These are phyloP conservation scores for Metschnikowia kunwiensis DNA, from an alignment of 805 yeast genomes.

Conservation along the genomic window DNA sequence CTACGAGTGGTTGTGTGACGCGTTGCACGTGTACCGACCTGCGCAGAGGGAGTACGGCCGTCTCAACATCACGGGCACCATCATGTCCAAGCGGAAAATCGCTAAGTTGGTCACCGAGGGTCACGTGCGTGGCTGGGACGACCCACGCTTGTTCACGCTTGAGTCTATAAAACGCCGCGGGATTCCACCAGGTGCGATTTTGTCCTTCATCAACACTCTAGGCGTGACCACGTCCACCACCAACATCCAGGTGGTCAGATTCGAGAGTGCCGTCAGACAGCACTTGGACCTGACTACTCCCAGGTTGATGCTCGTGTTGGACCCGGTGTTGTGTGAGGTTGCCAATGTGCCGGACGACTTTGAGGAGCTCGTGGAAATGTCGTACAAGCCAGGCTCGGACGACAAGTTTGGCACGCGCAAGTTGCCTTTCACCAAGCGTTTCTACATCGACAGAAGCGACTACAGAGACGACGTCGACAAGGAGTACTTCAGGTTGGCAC, in stretches of 20 bases:
- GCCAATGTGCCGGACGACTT: slow-evolving; percentile 78
- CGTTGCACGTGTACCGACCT: slow-evolving; percentile 91
- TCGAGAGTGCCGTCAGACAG: slow-evolving; percentile 84
- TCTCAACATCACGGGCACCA: slow-evolving; percentile 89
- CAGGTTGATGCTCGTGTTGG: slow-evolving; percentile 86
- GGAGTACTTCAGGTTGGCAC: slow-evolving; percentile 91
- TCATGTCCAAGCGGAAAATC: slow-evolving; percentile 92
- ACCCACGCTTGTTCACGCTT: slow-evolving; percentile 91
- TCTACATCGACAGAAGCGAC: slow-evolving; percentile 87
- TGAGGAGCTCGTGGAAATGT: slow-evolving; percentile 68
- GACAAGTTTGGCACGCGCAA: slow-evolving; percentile 56
- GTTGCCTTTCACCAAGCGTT: slow-evolving; percentile 70
- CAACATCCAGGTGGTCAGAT: slow-evolving; percentile 84
- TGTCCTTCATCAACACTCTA: slow-evolving; percentile 86
- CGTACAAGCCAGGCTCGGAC: slow-evolving; percentile 80
- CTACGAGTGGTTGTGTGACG: slow-evolving; percentile 98
- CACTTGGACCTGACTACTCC: slow-evolving; percentile 91
- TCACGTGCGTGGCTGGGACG: slow-evolving; percentile 95
- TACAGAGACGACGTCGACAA: slow-evolving; percentile 57
- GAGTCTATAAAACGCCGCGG: slow-evolving; percentile 97
- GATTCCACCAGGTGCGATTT: slow-evolving; percentile 96
- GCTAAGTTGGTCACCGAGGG: slow-evolving; percentile 83
- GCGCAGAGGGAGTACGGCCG: slow-evolving; percentile 99
- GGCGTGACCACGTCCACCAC: slow-evolving; percentile 96
- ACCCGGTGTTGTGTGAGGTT: slow-evolving; percentile 79